Evolutionary conservation across 768 basidiomycete genomes (phyloP), one percentile per base, ranked within the genome.

Genomic region (Neoboletus magnificus): DNA sequence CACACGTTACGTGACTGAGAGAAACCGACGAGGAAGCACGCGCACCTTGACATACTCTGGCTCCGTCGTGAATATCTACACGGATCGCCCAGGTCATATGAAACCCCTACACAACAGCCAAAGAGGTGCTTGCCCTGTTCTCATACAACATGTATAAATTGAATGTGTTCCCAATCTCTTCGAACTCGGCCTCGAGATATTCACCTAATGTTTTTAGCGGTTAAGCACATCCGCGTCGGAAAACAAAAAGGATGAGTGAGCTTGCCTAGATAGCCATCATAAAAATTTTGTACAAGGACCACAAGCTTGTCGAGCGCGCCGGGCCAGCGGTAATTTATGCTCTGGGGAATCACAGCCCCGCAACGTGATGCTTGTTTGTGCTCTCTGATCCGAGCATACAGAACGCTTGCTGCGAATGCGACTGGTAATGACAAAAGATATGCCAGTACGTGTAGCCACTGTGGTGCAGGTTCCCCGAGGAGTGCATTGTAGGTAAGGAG

Each of bases 241-340:
- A 11, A 20, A 57, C 7, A 3, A 5, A 39, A 22, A 22, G 20
- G 1, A 12, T 2, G 1, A 18, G 33, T 16, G 23, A 2, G 54
- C 76, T 8, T 56, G 78, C 83, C 80, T 20, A 75, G 74, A 66
- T 84, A 83, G 1, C 82, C 83, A 41, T 63, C 61, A 4, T 68
- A 66, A 51, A 74, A 76, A 32, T 75, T 73, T 47, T 71, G 59
- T 50, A 74, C 66, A 70, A 81, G 65, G 15, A 29, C 54, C n/a
- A 59, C 56, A 27, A 82, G 62, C 18, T 81, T 59, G 56, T 83
- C 82, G 4, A 79, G n/a, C 55, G 77, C 80, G 25, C 79, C 82
- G 7, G 74, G 67, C 63, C 59, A 70, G 39, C 67, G 76, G 0
- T 78, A 79, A 27, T 63, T 56, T 1, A 71, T 63, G 18, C 56